phyloP scores from a whole-genome alignment of 805 yeast species.

The Yarrowia osloensis region DNA sequence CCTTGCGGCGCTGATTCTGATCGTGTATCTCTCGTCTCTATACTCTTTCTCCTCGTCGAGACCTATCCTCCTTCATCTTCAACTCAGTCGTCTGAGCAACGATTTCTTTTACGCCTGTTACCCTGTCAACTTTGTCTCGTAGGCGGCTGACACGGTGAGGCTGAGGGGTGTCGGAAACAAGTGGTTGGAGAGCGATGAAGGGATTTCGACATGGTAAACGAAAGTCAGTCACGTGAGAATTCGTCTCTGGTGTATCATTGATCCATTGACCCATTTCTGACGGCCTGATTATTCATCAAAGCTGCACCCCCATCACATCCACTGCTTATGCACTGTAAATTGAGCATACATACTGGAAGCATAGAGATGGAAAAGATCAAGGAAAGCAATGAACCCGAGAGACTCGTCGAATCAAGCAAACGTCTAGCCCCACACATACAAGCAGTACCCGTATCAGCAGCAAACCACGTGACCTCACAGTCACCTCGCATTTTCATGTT shows the following conservation, averaged over 20 bases:
- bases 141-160: conserved; percentile 5
- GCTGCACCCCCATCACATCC: neutral
- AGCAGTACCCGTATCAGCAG: too few relatives aligned
- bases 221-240: too few relatives aligned
- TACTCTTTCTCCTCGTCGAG: neutral
- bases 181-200: too few relatives aligned
- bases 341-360: neutral
- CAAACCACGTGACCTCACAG: too few relatives aligned
- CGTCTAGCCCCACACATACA: too few relatives aligned
- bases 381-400: too few relatives aligned
- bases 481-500: too few relatives aligned
- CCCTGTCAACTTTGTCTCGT: neutral
- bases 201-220: too few relatives aligned
- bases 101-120: neutral
- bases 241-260: too few relatives aligned
- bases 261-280: too few relatives aligned
- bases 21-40: neutral
- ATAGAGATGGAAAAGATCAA: neutral
- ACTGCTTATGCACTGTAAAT: neutral
- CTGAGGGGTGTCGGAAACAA: neutral
- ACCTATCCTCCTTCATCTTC: neutral
- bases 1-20: neutral
- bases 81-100: neutral
- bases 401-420: too few relatives aligned
- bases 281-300: neutral